These are phyloP conservation scores for Aaosphaeria pasadenensis DNA, from an alignment of 2,329 filamentous ascomycete genomes.

Conservation along the genomic window DNA sequence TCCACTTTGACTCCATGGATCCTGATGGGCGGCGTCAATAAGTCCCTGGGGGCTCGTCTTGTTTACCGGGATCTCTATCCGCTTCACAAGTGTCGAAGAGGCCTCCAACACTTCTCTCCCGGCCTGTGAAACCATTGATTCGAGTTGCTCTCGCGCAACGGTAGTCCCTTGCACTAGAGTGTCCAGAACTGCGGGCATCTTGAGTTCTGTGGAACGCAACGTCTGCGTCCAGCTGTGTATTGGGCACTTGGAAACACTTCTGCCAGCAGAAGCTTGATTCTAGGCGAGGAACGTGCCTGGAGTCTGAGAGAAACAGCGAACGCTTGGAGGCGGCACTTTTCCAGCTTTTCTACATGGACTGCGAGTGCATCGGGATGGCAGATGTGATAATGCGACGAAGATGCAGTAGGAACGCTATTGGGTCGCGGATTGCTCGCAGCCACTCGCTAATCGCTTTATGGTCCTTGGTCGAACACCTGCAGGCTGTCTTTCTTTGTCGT, in stretches of 20 bases:
- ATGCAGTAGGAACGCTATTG: conserved; percentile 23
- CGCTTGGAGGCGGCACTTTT: conserved; percentile 19
- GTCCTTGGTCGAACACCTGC: background rate
- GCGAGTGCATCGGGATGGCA: conserved; percentile 14
- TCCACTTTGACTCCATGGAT: conserved; percentile 77
- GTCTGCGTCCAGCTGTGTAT: conserved; percentile 7
- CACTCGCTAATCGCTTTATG: conserved; percentile 13
- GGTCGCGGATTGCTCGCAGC: conserved; percentile 16
- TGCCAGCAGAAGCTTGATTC: conserved; percentile 32
- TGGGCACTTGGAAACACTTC: conserved; percentile 22
- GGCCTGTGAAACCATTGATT: conserved; percentile 21
- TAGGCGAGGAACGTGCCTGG: conserved; percentile 16
- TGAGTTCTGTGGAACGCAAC: conserved; percentile 9
- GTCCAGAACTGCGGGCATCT: conserved; percentile 34
- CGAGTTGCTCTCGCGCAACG: conserved; percentile 27
- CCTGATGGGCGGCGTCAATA: conserved; percentile 56
- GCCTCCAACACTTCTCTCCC: conserved; percentile 25
- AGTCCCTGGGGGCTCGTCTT: conserved; percentile 54
- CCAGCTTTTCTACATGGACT: conserved; percentile 30
- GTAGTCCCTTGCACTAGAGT: conserved; percentile 24
- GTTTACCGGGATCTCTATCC: conserved; percentile 57
- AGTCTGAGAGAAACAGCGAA: conserved; percentile 10
- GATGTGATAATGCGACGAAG: conserved; percentile 30
- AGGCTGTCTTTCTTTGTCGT: conserved; percentile 14
- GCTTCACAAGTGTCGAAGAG: conserved; percentile 32